phyloP scores from a whole-genome alignment of 2,329 filamentous ascomycete species.

The Cercospora nicotianae region DNA sequence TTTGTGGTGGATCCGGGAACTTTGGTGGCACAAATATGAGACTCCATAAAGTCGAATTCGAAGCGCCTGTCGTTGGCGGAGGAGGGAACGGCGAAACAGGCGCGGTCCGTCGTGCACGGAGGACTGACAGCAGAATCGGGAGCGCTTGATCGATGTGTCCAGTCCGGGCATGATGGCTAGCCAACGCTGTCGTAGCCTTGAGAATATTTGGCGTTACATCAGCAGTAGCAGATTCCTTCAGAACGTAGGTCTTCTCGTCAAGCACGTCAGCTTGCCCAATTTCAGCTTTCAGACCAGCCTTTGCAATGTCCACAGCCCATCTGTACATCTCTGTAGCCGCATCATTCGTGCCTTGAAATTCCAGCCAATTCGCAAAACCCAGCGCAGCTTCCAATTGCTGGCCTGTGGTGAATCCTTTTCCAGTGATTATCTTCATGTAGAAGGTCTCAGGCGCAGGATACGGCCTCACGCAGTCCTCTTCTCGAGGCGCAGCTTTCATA shows the following conservation, averaged over 20 bases:
- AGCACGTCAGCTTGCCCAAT: constrained; percentile 48
- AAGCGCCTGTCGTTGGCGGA: constrained; percentile 33
- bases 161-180: constrained; percentile 71
- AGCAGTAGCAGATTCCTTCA: constrained; percentile 54
- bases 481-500: constrained; percentile 62
- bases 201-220: constrained; percentile 64
- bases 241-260: constrained; percentile 62
- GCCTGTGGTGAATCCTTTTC: constrained; percentile 72
- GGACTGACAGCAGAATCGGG: constrained; percentile 80
- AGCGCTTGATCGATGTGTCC: constrained; percentile 69
- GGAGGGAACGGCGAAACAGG: constrained; percentile 45
- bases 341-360: constrained; percentile 67
- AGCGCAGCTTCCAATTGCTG: constrained; percentile 81
- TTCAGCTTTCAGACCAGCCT: constrained; percentile 49
- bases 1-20: constrained; percentile 70
- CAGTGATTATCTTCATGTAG: constrained; percentile 80
- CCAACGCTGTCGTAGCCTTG: constrained; percentile 71
- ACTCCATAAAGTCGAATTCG: constrained; percentile 17
- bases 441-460: constrained; percentile 71
- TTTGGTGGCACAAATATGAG: constrained; percentile 39
- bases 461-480: constrained; percentile 71
- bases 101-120: constrained; percentile 69
- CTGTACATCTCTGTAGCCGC: constrained; percentile 71
- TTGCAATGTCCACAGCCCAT: constrained; percentile 74
- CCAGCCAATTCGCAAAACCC: constrained; percentile 80